Conservation (phyloP, 1,284 basidiomycete genomes). For the Stereum hirsutum region DNA sequence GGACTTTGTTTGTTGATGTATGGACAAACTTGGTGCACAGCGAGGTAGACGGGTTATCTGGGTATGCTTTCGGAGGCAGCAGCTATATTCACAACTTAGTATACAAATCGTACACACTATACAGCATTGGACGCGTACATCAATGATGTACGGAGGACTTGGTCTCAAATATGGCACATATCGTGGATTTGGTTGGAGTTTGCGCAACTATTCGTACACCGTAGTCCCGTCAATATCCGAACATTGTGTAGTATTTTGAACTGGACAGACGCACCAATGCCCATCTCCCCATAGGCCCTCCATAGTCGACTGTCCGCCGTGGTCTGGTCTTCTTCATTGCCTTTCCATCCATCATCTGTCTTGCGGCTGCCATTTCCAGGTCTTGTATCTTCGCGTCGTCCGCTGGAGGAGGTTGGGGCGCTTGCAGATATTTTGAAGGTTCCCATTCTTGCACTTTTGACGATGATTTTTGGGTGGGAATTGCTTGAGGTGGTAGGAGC, state of each 20-base stretch:
- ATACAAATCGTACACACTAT: conserved; percentile 15
- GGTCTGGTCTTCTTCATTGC: conserved; percentile 86
- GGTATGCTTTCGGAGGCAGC: conserved; percentile 86
- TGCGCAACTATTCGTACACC: conserved; percentile 43
- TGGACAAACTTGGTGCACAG: conserved; percentile 95
- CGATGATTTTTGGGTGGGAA: neutral
- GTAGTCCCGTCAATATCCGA: conserved; percentile 3
- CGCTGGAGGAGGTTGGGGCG: conserved; percentile 61
- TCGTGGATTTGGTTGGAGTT: conserved; percentile 64
- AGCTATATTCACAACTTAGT: conserved; percentile 43
- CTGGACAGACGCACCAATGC: conserved; percentile 55
- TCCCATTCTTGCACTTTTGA: conserved; percentile 24
- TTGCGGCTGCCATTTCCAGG: conserved; percentile 65
- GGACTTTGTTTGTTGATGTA: conserved; percentile 97
- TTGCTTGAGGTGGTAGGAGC: neutral
- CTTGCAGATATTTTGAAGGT: conserved; percentile 33
- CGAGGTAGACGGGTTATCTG: conserved; percentile 82
- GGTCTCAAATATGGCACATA: conserved; percentile 74
- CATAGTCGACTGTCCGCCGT: conserved; percentile 90
- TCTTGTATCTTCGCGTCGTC: conserved; percentile 70
- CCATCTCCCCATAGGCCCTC: conserved; percentile 82
- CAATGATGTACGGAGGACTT: conserved; percentile 75
- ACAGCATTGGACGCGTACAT: conserved; percentile 41
- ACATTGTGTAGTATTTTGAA: neutral
- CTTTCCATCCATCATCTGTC: conserved; percentile 63